phyloP scores from a whole-genome alignment of 2,329 filamentous ascomycete species.

The Colletotrichum caudatum region DNA sequence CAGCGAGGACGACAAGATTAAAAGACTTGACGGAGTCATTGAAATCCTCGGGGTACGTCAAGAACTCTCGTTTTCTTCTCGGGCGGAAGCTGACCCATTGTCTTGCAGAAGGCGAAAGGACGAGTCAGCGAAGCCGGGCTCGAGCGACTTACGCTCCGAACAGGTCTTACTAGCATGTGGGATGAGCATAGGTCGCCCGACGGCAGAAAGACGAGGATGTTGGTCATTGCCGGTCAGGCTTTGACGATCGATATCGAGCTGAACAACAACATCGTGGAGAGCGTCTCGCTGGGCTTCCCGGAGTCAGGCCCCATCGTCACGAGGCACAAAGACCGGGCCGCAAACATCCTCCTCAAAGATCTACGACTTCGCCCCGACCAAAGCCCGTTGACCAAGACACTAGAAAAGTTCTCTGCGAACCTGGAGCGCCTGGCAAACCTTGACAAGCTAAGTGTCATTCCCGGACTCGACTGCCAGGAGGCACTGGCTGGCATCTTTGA shows the following conservation, averaged over 20 bases:
- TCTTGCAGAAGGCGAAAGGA: slow-evolving; percentile 58
- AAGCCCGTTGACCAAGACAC: slow-evolving; percentile 75
- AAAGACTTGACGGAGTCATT: slow-evolving; percentile 65
- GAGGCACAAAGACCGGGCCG: slow-evolving; percentile 71
- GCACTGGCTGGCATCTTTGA: slow-evolving; percentile 80
- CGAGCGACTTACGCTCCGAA: slow-evolving; percentile 75
- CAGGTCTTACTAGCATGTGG: slow-evolving; percentile 74
- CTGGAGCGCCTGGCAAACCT: slow-evolving; percentile 76
- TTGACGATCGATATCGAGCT: slow-evolving; percentile 72
- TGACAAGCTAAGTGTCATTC: slow-evolving; percentile 77
- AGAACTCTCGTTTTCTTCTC: slow-evolving; percentile 44
- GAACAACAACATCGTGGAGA: slow-evolving; percentile 71
- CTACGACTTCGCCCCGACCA: slow-evolving; percentile 70
- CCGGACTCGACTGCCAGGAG: slow-evolving; percentile 80
- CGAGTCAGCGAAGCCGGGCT: slow-evolving; percentile 80
- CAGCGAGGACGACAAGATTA: slow-evolving; percentile 67
- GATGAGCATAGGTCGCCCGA: slow-evolving; percentile 63
- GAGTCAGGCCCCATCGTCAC: slow-evolving; percentile 69
- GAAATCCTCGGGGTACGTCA: slow-evolving; percentile 61
- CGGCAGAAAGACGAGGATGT: slow-evolving; percentile 63
- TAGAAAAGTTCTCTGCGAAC: slow-evolving; percentile 78
- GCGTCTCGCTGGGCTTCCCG: slow-evolving; percentile 72
- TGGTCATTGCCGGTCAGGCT: slow-evolving; percentile 72
- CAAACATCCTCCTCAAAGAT: slow-evolving; percentile 74
- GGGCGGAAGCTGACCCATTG: slow-evolving; percentile 45